Conservation (phyloP, 1,284 basidiomycete species). For the Ustilago nuda region DNA sequence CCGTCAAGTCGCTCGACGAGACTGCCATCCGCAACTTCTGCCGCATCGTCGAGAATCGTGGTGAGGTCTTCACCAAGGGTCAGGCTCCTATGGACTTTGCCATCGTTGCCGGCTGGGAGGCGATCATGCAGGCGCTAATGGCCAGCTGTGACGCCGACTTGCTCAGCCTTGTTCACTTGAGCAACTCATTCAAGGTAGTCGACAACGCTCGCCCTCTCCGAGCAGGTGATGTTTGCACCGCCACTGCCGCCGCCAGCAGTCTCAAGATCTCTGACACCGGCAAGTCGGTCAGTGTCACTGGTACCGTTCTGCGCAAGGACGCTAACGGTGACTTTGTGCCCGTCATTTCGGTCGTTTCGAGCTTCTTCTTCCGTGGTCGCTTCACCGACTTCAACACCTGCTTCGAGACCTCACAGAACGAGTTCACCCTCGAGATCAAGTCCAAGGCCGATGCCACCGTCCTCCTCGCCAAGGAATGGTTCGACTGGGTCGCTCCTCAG, state of each 20-base stretch:
- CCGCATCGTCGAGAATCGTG: conserved; percentile 90
- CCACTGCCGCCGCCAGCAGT: conserved; percentile 87
- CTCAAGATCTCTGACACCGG: conserved; percentile 91
- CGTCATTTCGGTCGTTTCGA: conserved; percentile 93
- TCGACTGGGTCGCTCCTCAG: conserved; percentile 87
- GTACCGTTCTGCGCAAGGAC: conserved; percentile 55
- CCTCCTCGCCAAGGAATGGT: conserved; percentile 96
- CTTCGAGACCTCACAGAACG: conserved; percentile 85
- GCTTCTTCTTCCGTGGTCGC: conserved; percentile 95
- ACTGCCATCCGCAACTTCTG: conserved; percentile 88
- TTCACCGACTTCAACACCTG: conserved; percentile 95
- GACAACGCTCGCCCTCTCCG: conserved; percentile 80
- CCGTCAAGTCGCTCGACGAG: conserved; percentile 72
- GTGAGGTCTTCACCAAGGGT: conserved; percentile 81
- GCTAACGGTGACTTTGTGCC: conserved; percentile 79
- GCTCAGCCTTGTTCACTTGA: conserved; percentile 93
- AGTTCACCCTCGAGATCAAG: conserved; percentile 83
- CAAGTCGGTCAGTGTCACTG: conserved; percentile 73
- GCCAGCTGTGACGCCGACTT: conserved; percentile 71
- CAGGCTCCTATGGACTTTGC: conserved; percentile 92
- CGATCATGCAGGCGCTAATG: conserved; percentile 66
- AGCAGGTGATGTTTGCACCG: conserved; percentile 89
- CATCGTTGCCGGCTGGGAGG: conserved; percentile 91
- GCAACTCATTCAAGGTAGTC: conserved; percentile 92
- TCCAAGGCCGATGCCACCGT: conserved; percentile 88